Percentiles rank a stretch among this genome's conserved stretches.
These are phyloP conservation scores for Cutaneotrichosporon sp. DNA, from an alignment of 1,284 basidiomycete species.

Conservation along the genomic window DNA sequence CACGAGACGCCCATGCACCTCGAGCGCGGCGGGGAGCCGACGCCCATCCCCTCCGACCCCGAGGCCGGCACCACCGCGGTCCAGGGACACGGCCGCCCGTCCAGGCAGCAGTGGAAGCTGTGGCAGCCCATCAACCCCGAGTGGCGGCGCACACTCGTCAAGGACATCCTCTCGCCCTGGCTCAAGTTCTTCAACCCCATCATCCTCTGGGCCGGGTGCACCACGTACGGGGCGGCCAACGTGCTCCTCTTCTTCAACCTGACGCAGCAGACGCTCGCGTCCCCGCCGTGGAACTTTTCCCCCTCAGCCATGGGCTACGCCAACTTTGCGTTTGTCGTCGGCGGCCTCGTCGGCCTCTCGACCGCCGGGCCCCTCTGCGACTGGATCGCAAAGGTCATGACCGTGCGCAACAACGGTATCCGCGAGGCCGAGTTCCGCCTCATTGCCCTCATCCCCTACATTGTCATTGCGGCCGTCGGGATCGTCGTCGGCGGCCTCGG, in stretches of 20 bases:
- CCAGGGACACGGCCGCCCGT: background rate
- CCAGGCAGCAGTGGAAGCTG: conserved; percentile 16
- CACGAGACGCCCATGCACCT: background rate
- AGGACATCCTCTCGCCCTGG: conserved; percentile 19
- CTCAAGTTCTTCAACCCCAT: conserved; percentile 23
- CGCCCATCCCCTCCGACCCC: background rate
- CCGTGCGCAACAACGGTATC: conserved; percentile 17
- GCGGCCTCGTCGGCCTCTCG: conserved; percentile 21
- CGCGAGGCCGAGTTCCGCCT: conserved; percentile 28
- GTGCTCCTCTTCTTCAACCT: conserved; percentile 23
- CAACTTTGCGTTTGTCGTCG: conserved; percentile 25
- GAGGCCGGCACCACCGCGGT: background rate
- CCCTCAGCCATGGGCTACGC: conserved; percentile 15
- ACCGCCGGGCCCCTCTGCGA: conserved; percentile 21
- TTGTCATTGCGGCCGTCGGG: conserved; percentile 1
- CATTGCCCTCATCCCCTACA: conserved; percentile 21
- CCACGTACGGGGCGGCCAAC: conserved; percentile 16
- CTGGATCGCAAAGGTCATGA: conserved; percentile 16
- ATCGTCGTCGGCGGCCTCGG: conserved; percentile 21
- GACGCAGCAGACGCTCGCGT: conserved; percentile 11
- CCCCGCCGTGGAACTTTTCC: conserved; percentile 15
- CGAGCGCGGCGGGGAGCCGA: background rate
- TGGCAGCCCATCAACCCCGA: conserved; percentile 17
- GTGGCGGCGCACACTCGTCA: conserved; percentile 18
- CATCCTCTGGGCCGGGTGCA: conserved; percentile 20